Percentiles rank a stretch among this genome's conserved stretches.
phyloP scores from a whole-genome alignment of 2,329 filamentous ascomycete genomes.

The Xylaria arbuscula region DNA sequence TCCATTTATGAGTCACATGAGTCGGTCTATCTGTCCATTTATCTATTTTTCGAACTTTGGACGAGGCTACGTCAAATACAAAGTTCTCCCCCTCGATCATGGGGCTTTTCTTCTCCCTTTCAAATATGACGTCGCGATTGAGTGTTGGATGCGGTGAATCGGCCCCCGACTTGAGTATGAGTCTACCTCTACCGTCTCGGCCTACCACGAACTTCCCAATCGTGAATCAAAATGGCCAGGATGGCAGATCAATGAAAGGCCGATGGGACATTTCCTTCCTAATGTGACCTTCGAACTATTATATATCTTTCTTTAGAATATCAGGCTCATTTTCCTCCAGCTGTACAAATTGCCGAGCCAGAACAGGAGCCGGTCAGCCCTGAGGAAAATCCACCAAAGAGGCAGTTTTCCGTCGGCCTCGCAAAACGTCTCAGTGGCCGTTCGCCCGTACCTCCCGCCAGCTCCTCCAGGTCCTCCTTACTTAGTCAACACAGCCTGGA shows the following conservation, averaged over 20 bases:
- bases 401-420: conserved; percentile 58
- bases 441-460: conserved; percentile 50
- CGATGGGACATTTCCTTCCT: not conserved
- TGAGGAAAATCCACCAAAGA: conserved; percentile 55
- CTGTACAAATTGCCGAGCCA: conserved; percentile 70
- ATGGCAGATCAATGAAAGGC: conserved; percentile 8
- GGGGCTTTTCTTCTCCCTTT: not conserved
- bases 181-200: not conserved
- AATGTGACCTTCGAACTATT: conserved; percentile 11
- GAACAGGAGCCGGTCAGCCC: conserved; percentile 48
- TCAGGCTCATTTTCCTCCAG: conserved; percentile 49
- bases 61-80: not conserved
- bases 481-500: conserved; percentile 54
- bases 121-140: not conserved
- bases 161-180: not conserved
- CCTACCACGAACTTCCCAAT: not conserved
- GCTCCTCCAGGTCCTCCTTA: conserved; percentile 60
- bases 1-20: conserved; percentile 11
- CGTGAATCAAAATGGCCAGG: conserved; percentile 7
- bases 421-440: conserved; percentile 60
- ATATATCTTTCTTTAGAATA: conserved; percentile 10
- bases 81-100: not conserved
- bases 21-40: not conserved
- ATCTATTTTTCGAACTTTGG: conserved; percentile 8
- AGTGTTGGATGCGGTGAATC: not conserved